Evolutionary conservation across 2,329 filamentous ascomycete species (phyloP).

Genomic region (Endocalyx cinctus): DNA sequence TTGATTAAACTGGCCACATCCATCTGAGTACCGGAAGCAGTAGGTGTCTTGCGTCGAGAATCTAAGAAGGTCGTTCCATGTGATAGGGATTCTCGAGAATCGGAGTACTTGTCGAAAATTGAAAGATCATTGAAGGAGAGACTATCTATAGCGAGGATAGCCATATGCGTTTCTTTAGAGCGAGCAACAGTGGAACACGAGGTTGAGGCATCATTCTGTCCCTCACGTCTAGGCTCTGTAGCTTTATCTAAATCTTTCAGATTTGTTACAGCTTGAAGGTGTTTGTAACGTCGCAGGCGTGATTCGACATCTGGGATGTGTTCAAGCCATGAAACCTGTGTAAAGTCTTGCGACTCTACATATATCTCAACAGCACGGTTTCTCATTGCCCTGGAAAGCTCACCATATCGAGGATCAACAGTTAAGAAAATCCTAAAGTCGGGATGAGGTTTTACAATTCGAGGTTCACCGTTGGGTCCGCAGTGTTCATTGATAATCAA

Average conservation of each 20-base stretch:
- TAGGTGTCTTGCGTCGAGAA: too few species aligned
- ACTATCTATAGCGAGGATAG: too few species aligned
- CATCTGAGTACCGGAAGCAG: background rate
- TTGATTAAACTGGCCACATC: conserved; percentile 19
- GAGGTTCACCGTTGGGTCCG: conserved; percentile 72
- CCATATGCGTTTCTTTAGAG: too few species aligned
- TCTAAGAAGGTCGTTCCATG: too few species aligned
- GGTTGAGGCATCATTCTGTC: conserved; percentile 31
- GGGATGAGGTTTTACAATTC: conserved; percentile 74
- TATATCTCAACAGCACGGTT: conserved; percentile 92
- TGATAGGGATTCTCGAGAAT: conserved; percentile 3
- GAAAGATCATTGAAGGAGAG: conserved; percentile 43
- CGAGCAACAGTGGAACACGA: too few species aligned
- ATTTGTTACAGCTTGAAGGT: too few species aligned
- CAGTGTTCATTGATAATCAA: conserved; percentile 93
- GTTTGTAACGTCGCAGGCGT: too few species aligned
- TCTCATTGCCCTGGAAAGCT: conserved; percentile 92
- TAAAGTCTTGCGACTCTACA: conserved; percentile 47
- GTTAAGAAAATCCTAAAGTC: conserved; percentile 92
- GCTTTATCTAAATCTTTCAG: too few species aligned
- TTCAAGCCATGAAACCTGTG: conserved; percentile 27
- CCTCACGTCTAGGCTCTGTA: conserved; percentile 41
- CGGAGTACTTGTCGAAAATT: conserved; percentile 28
- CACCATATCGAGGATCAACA: conserved; percentile 85
- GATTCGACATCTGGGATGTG: conserved; percentile 45